Evolutionary conservation across 192 early-diverging fungal genomes (phyloP).

Genomic region (Gonapodya sp.): DNA sequence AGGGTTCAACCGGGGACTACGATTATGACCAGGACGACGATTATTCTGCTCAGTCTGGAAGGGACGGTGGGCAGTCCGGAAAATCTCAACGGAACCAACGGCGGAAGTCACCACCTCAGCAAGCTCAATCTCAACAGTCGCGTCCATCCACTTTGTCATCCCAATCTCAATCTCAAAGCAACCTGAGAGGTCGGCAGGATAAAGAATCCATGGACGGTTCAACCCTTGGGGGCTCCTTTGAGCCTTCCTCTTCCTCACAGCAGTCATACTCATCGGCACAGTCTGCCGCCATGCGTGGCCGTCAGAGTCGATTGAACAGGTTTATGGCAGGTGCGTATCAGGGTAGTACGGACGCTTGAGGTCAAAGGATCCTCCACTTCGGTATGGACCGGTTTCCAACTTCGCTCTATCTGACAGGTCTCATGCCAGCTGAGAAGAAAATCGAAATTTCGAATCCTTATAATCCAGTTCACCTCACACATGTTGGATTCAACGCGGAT

Average conservation of each 20-base stretch:
- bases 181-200: neutral
- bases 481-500: conserved; percentile 94
- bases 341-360: no score
- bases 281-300: neutral
- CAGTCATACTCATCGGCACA: neutral
- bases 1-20: neutral
- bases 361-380: neutral
- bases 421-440: conserved; percentile 48
- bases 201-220: neutral
- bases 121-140: neutral
- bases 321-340: neutral
- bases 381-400: neutral
- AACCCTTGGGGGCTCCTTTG: neutral
- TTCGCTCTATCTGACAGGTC: neutral
- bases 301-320: neutral
- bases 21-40: neutral
- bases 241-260: no score
- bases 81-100: neutral
- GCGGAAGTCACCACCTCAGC: neutral
- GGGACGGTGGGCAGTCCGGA: neutral
- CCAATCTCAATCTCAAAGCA: neutral
- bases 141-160: neutral
- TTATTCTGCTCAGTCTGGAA: neutral
- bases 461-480: conserved; percentile 94
- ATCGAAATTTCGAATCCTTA: conserved; percentile 89